Conservation (phyloP, 768 basidiomycete species). For the Kwoniella botswanensis region DNA sequence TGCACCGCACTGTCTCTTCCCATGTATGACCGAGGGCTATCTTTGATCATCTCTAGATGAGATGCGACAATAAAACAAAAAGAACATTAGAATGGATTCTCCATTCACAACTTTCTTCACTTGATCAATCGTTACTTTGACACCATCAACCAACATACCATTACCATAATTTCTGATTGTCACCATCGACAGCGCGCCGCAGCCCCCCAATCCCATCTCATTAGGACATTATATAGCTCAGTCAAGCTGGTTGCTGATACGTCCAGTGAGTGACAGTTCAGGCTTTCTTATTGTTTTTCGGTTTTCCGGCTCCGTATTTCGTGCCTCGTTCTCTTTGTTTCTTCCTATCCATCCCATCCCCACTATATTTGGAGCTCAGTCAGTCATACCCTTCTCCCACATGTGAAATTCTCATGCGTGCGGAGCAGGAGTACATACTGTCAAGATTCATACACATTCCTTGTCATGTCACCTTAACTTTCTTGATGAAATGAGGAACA, state of each 20-base stretch:
- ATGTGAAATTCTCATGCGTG: not conserved
- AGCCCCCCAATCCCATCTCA: too few species aligned
- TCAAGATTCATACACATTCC: too few species aligned
- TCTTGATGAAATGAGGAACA: not conserved
- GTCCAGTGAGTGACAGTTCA: not conserved
- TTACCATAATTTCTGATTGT: not conserved
- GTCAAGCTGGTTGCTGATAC: too few species aligned
- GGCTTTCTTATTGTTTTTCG: not conserved
- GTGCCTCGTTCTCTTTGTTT: not conserved
- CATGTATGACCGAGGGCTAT: conserved; percentile 1
- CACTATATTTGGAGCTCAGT: not conserved
- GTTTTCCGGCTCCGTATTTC: conserved; percentile 5
- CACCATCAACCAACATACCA: too few species aligned
- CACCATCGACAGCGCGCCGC: not conserved
- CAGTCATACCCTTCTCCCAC: not conserved
- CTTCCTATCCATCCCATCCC: not conserved
- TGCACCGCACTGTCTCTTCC: not conserved
- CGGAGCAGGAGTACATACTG: too few species aligned
- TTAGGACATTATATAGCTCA: too few species aligned
- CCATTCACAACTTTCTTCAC: not conserved
- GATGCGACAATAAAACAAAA: not conserved
- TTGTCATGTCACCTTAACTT: too few species aligned
- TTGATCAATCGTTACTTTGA: too few species aligned
- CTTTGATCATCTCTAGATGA: not conserved
- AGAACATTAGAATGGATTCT: not conserved